Evolutionary conservation across 805 yeast species (phyloP).

Genomic region (Hanseniaspora occidentalis): DNA sequence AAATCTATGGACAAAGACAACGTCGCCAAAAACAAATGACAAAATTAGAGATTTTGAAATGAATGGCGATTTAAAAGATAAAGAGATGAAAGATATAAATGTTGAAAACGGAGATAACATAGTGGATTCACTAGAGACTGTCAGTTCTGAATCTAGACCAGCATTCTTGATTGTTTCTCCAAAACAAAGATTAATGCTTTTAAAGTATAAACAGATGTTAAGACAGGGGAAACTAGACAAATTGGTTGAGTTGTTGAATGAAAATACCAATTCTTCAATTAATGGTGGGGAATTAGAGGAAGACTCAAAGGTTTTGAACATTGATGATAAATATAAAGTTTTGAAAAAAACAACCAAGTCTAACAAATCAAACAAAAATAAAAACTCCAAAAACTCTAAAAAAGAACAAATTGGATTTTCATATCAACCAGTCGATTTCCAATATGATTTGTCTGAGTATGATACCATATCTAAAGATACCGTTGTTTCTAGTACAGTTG

Average conservation of each 20-base stretch:
- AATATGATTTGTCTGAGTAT: conserved; percentile 19
- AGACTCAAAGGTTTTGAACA: background rate
- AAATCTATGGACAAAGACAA: too few species aligned
- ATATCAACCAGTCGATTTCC: conserved; percentile 14
- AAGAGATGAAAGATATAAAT: too few species aligned
- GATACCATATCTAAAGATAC: conserved; percentile 10
- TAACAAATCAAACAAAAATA: background rate
- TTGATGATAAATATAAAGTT: background rate
- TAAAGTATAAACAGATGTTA: background rate
- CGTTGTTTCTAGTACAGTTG: background rate
- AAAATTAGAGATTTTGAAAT: too few species aligned
- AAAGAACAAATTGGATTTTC: background rate
- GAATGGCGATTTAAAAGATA: too few species aligned
- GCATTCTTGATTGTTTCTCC: background rate
- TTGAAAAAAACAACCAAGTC: too few species aligned
- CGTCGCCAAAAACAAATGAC: too few species aligned
- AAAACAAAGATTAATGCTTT: background rate
- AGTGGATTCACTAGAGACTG: too few species aligned
- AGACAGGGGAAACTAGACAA: background rate
- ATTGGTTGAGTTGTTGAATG: background rate
- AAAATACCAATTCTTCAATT: background rate
- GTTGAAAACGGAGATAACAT: too few species aligned
- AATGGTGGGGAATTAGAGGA: too few species aligned
- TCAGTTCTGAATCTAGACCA: too few species aligned
- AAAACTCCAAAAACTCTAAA: background rate